Evolutionary conservation across 768 basidiomycete genomes (phyloP).

Genomic region (Podaxis pistillaris): DNA sequence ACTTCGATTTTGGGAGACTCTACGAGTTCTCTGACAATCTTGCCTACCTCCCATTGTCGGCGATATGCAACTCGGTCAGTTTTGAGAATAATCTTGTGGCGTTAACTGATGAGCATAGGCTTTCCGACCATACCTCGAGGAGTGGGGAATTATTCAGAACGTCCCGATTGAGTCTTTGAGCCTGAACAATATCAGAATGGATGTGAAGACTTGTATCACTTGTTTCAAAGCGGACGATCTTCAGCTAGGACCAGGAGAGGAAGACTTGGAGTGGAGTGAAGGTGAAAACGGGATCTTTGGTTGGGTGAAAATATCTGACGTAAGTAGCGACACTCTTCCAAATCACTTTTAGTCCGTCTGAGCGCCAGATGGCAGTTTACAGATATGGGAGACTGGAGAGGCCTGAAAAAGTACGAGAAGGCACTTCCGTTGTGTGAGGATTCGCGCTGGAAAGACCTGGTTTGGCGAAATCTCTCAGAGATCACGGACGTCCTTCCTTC

Average conservation of each 20-base stretch:
- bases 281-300: not conserved
- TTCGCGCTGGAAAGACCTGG: not conserved
- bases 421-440: not conserved
- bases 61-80: not conserved
- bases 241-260: not conserved
- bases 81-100: not conserved
- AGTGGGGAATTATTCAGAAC: not conserved
- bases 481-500: not conserved
- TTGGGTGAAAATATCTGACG: not conserved
- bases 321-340: not conserved
- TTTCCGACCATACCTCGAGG: not conserved
- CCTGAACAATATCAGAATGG: not conserved
- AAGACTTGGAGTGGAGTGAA: not conserved
- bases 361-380: constrained; percentile 35
- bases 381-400: not conserved
- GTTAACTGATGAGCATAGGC: not conserved
- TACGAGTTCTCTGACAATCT: not conserved
- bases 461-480: not conserved
- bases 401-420: not conserved
- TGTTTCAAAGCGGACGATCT: not conserved
- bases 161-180: not conserved
- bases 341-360: constrained; percentile 9
- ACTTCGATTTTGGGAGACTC: not conserved
- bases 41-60: not conserved
- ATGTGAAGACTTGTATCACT: not conserved